phyloP scores from a whole-genome alignment of 768 basidiomycete species.

The Trametes meyenii region DNA sequence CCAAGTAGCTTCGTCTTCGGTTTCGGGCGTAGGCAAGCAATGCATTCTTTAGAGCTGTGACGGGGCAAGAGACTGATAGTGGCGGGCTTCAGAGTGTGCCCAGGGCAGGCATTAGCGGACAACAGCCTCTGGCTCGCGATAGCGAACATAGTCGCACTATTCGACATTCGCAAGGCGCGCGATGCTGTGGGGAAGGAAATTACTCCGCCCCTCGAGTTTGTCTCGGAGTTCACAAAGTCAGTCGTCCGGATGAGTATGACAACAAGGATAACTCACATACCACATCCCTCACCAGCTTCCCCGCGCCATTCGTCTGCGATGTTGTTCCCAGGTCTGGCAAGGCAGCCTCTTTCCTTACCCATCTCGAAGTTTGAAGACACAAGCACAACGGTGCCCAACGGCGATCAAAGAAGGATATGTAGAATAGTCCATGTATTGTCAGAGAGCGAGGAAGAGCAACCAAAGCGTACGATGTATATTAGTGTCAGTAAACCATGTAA shows the following conservation, averaged over 20 bases:
- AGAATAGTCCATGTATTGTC: neutral
- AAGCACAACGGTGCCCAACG: neutral
- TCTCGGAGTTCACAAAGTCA: constrained; percentile 48
- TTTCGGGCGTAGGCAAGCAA: constrained; percentile 23
- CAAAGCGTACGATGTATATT: no score
- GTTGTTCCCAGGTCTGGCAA: constrained; percentile 44
- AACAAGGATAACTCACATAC: neutral
- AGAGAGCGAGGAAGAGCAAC: no score
- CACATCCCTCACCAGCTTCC: constrained; percentile 40
- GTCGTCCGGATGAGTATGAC: neutral
- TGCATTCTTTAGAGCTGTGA: neutral
- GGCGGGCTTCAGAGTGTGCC: constrained; percentile 49
- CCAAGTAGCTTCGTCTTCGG: constrained; percentile 23
- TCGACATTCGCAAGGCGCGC: constrained; percentile 45
- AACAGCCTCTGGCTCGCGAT: constrained; percentile 48
- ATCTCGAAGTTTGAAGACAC: neutral
- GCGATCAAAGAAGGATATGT: neutral
- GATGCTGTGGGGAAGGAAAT: constrained; percentile 46
- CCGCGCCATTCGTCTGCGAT: constrained; percentile 49
- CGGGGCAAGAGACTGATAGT: neutral
- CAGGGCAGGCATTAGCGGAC: constrained; percentile 57
- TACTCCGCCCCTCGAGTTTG: constrained; percentile 42
- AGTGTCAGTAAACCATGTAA: no score
- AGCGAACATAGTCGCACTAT: constrained; percentile 39
- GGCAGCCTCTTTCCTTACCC: neutral